A percentile compares a stretch with the other conserved stretches of the same genome.
Evolutionary conservation across 495 filamentous ascomycete species (phyloP).

Genomic region (Amphirosellinia nigrospora): DNA sequence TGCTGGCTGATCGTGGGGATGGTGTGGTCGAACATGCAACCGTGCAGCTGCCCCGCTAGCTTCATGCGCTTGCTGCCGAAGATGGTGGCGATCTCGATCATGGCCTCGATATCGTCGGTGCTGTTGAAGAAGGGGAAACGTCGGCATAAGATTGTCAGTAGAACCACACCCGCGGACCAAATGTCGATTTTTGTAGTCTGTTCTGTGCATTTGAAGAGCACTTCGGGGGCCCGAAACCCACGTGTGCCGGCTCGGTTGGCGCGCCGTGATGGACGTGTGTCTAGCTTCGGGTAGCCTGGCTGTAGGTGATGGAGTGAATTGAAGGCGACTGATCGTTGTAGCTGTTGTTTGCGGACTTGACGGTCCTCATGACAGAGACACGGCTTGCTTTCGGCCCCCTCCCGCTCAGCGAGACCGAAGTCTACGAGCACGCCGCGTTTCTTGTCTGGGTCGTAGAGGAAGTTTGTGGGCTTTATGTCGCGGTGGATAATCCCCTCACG

Average conservation of each 20-base stretch:
- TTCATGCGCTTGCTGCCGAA: constrained; percentile 89
- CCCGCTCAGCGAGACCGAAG: constrained; percentile 90
- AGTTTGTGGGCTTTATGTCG: constrained; percentile 99
- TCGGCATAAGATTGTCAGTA: constrained; percentile 85
- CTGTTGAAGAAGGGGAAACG: constrained; percentile 99
- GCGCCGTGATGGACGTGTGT: constrained; percentile 82
- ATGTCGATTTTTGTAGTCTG: constrained; percentile 97
- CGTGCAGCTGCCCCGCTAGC: constrained; percentile 79
- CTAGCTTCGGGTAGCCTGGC: constrained; percentile 80
- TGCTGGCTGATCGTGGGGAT: constrained; percentile 86
- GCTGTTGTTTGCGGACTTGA: constrained; percentile 44
- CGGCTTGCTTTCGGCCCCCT: constrained; percentile 73
- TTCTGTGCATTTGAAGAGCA: constrained; percentile 94
- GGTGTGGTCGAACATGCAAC: constrained; percentile 83
- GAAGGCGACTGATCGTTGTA: constrained; percentile 47
- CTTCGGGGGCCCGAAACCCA: constrained; percentile 94
- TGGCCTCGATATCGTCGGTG: constrained; percentile 92
- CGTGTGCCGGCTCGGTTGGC: constrained; percentile 96
- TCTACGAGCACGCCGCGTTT: constrained; percentile 91
- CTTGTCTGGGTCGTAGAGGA: constrained; percentile 86
- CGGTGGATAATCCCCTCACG: constrained; percentile 83
- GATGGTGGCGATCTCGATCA: constrained; percentile 95
- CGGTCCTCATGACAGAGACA: constrained; percentile 70
- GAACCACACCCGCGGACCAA: constrained; percentile 94
- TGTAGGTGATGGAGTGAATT: constrained; percentile 55